Conservation (phyloP, 192 early-diverging fungal genomes). For the Entomortierella chlamydospora region DNA sequence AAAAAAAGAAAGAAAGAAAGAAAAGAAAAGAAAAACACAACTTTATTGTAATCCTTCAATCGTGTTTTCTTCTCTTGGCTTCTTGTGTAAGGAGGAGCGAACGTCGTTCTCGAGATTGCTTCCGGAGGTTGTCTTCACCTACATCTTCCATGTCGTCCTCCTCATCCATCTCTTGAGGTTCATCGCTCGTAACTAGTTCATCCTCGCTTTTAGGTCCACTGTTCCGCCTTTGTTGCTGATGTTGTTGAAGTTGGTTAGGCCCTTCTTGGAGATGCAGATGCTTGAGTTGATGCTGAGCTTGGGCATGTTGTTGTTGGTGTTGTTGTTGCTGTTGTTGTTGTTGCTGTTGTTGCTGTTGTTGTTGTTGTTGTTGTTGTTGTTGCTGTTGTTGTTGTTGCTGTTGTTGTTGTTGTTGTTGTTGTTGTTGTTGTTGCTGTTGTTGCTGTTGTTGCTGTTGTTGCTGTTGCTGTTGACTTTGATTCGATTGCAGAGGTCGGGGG, state of each 20-base stretch:
- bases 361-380: not conserved
- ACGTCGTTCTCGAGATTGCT: conserved; percentile 11
- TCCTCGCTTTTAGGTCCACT: not conserved
- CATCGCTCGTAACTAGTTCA: conserved; percentile 14
- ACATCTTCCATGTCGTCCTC: not conserved
- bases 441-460: conserved; percentile 4
- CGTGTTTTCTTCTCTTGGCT: conserved; percentile 27
- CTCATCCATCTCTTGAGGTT: not conserved
- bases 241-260: not conserved
- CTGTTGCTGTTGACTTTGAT: conserved; percentile 5
- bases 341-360: not conserved
- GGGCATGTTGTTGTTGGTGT: no score
- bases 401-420: not conserved
- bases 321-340: no score
- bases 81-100: conserved; percentile 18
- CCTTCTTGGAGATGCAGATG: not conserved
- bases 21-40: not conserved
- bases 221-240: not conserved
- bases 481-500: not conserved
- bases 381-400: not conserved
- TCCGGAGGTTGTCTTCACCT: not conserved
- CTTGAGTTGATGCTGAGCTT: not conserved
- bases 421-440: conserved; percentile 4
- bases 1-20: not conserved
- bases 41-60: not conserved